A percentile compares a stretch with the other conserved stretches of the same genome.
phyloP scores from a whole-genome alignment of 164 flowering plant genomes.

The Litsea cubeba region DNA sequence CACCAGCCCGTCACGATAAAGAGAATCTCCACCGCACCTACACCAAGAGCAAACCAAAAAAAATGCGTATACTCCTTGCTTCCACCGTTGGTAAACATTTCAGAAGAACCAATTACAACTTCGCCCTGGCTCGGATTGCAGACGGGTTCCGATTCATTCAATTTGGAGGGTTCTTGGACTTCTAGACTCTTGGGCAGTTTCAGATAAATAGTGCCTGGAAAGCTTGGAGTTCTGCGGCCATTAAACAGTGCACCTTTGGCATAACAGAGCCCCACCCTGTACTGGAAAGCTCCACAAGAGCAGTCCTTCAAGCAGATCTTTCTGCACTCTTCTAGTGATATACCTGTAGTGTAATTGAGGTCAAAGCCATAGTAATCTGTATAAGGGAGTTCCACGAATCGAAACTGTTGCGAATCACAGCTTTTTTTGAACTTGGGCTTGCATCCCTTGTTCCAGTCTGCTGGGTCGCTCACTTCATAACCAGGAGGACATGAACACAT shows the following conservation, averaged over 20 bases:
- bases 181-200: not conserved
- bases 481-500: constrained; percentile 18
- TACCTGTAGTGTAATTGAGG: not conserved
- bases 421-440: constrained; percentile 6
- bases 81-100: not conserved
- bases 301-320: constrained; percentile 13
- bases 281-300: constrained; percentile 15
- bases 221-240: not conserved
- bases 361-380: constrained; percentile 21
- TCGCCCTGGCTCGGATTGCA: not conserved
- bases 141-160: not conserved
- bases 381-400: constrained; percentile 16
- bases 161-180: not conserved
- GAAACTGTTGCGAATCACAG: constrained; percentile 1
- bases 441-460: constrained; percentile 22
- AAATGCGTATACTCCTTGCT: constrained; percentile 1
- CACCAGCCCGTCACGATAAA: constrained; percentile 13
- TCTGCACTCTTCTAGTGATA: constrained; percentile 14
- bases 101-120: not conserved
- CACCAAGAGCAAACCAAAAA: not conserved
- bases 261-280: constrained; percentile 13
- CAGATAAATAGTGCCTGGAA: not conserved
- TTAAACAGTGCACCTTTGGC: constrained; percentile 1
- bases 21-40: constrained; percentile 8
- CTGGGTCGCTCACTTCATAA: constrained; percentile 13